Evolutionary conservation across 805 yeast genomes (phyloP).

Genomic region (Osmozyma mogii): DNA sequence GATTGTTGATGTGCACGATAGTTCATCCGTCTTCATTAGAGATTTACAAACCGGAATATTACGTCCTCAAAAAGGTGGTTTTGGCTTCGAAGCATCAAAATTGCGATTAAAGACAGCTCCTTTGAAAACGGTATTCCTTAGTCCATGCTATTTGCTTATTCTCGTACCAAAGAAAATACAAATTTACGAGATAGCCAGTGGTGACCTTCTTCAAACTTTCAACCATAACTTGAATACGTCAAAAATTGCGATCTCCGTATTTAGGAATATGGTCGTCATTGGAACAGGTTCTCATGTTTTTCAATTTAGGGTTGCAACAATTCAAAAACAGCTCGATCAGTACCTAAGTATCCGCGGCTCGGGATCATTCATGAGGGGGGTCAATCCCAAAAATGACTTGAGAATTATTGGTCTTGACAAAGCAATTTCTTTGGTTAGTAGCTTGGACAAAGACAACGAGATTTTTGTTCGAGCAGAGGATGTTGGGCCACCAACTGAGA

Average conservation of each 20-base stretch:
- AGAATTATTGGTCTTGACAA: constrained; percentile 25
- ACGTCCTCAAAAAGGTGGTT: constrained; percentile 5
- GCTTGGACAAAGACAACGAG: constrained; percentile 17
- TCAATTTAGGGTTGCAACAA: constrained; percentile 21
- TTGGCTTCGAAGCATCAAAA: constrained; percentile 10
- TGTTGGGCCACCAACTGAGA: constrained; percentile 11
- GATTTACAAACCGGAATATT: constrained; percentile 24
- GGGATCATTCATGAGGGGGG: constrained; percentile 7
- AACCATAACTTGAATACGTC: constrained; percentile 23
- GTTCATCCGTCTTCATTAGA: constrained; percentile 19
- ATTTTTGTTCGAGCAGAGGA: constrained; percentile 15
- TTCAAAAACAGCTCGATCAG: constrained; percentile 30
- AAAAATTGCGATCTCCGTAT: constrained; percentile 3
- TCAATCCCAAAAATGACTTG: constrained; percentile 20
- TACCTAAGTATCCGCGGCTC: constrained; percentile 17
- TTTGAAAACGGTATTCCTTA: constrained; percentile 15
- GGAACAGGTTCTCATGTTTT: constrained; percentile 24
- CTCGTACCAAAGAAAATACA: constrained; percentile 27
- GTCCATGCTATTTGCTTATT: constrained; percentile 26
- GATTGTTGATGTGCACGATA: constrained; percentile 12
- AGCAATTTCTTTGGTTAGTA: constrained; percentile 24
- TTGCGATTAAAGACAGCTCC: constrained; percentile 22
- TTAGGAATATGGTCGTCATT: constrained; percentile 4
- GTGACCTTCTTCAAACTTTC: constrained; percentile 28
- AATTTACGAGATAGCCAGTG: constrained; percentile 25